These are phyloP conservation scores for Phytophthora capsici DNA, from an alignment of 352 stramenopile species.

Conservation along the genomic window DNA sequence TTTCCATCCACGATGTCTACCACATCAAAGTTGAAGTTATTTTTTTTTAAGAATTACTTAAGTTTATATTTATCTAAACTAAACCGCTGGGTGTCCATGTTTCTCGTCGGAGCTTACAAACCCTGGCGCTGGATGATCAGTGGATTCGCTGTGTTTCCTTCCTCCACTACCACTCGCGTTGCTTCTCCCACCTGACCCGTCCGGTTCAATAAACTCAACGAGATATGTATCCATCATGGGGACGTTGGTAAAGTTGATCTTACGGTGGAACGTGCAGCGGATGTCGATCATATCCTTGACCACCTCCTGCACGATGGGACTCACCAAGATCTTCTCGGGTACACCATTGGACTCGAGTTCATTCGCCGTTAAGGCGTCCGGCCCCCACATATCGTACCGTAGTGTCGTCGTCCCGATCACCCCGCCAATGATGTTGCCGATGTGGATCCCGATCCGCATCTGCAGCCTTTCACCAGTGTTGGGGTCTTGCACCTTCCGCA, in stretches of 20 bases:
- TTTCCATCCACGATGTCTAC: neutral
- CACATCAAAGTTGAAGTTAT: constrained; percentile 10
- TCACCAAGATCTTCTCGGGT: constrained; percentile 83
- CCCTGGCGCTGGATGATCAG: neutral
- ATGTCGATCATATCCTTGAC: constrained; percentile 88
- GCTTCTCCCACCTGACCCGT: constrained; percentile 16
- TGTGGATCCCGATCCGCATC: constrained; percentile 90
- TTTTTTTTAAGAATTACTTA: neutral
- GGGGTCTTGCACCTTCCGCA: constrained; percentile 82
- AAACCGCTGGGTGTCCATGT: neutral
- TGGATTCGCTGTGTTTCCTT: constrained; percentile 20
- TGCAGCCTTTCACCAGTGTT: constrained; percentile 85
- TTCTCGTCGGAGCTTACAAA: constrained; percentile 22
- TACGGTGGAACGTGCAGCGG: constrained; percentile 82
- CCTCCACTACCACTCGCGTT: neutral
- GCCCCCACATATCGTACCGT: constrained; percentile 91
- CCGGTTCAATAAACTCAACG: constrained; percentile 75
- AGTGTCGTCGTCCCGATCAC: constrained; percentile 88
- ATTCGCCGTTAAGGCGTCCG: constrained; percentile 84
- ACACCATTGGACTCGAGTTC: constrained; percentile 89
- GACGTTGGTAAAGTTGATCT: constrained; percentile 83
- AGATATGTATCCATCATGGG: constrained; percentile 87
- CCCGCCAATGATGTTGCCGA: constrained; percentile 88
- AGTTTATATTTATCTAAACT: no score
- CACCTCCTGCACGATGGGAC: constrained; percentile 78